phyloP scores from a whole-genome alignment of 352 stramenopile genomes.

The Globisporangium solare region DNA sequence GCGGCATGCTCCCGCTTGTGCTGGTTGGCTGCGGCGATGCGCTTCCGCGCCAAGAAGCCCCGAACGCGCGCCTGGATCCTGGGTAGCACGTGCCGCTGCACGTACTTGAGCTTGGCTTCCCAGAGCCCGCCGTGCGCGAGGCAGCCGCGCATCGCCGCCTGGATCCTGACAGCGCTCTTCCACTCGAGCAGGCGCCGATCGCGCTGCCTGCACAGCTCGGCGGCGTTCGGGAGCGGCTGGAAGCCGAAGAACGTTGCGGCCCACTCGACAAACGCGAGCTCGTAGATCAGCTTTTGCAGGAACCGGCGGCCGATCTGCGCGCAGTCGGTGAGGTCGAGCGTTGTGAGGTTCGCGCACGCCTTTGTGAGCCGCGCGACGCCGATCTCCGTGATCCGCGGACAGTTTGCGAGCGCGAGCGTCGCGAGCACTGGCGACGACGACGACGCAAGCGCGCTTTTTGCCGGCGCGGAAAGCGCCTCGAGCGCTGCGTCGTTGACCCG shows the following conservation, averaged over 20 bases:
- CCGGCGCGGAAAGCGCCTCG: slow-evolving; percentile 24
- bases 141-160: slow-evolving; percentile 78
- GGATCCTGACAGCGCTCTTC: slow-evolving; percentile 62
- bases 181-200: slow-evolving; percentile 43
- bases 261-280: slow-evolving; percentile 83
- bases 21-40: slow-evolving; percentile 26
- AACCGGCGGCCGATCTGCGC: slow-evolving; percentile 64
- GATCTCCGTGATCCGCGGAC: slow-evolving; percentile 60
- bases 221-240: slow-evolving; percentile 76
- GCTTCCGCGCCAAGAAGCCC: slow-evolving; percentile 66
- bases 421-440: slow-evolving; percentile 16
- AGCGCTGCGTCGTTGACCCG: slow-evolving; percentile 72
- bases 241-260: slow-evolving; percentile 82
- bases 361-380: slow-evolving; percentile 60
- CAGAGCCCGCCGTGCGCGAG: slow-evolving; percentile 67
- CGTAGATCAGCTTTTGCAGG: slow-evolving; percentile 59
- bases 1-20: slow-evolving; percentile 25
- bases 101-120: slow-evolving; percentile 62
- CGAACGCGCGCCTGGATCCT: slow-evolving; percentile 77
- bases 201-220: slow-evolving; percentile 59
- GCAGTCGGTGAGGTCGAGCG: slow-evolving; percentile 84
- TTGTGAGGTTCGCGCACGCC: slow-evolving; percentile 69
- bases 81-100: slow-evolving; percentile 58
- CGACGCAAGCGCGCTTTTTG: too few relatives aligned
- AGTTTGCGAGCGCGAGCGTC: slow-evolving; percentile 61